Evolutionary conservation across 208 protist genomes (phyloP).

Genomic region (Leishmania amazonensis): DNA sequence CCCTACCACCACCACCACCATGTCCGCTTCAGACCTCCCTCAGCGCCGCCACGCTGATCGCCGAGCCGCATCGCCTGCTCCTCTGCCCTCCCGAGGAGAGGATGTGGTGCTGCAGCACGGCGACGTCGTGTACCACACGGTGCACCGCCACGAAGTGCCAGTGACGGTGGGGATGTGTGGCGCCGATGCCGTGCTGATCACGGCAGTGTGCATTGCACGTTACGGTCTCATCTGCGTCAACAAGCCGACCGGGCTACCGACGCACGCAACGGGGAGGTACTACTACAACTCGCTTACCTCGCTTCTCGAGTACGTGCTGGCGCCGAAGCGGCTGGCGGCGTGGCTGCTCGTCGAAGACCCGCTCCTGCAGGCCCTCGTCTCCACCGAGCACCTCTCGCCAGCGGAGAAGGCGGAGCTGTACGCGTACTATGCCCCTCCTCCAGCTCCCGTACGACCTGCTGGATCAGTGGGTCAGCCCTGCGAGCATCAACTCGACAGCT

Average conservation of each 20-base stretch:
- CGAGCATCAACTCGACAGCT: not conserved
- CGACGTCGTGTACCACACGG: conserved; percentile 86
- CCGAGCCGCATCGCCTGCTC: not conserved
- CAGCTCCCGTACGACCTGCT: not conserved
- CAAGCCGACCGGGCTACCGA: conserved; percentile 83
- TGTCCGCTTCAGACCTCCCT: not conserved
- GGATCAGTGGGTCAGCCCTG: not conserved
- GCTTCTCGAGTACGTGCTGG: conserved; percentile 90
- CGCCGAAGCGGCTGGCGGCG: conserved; percentile 64
- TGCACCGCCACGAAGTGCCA: conserved; percentile 95
- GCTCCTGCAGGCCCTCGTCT: conserved; percentile 76
- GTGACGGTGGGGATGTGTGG: conserved; percentile 69
- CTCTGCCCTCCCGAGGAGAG: not conserved
- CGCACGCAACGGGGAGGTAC: conserved; percentile 92
- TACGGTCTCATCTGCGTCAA: conserved; percentile 70
- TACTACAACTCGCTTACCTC: conserved; percentile 90
- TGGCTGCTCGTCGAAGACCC: conserved; percentile 65
- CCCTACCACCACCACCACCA: not conserved
- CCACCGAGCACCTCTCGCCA: conserved; percentile 39
- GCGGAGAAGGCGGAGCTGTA: conserved; percentile 64
- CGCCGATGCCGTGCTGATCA: conserved; percentile 51
- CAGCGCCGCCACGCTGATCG: not conserved
- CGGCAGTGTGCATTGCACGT: conserved; percentile 51
- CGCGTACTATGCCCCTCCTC: conserved; percentile 45
- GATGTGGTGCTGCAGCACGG: conserved; percentile 57